A percentile compares a stretch with the other conserved stretches of the same genome.
These are phyloP conservation scores for Laguncularia racemosa DNA, from an alignment of 345 rosid species.

Conservation along the genomic window DNA sequence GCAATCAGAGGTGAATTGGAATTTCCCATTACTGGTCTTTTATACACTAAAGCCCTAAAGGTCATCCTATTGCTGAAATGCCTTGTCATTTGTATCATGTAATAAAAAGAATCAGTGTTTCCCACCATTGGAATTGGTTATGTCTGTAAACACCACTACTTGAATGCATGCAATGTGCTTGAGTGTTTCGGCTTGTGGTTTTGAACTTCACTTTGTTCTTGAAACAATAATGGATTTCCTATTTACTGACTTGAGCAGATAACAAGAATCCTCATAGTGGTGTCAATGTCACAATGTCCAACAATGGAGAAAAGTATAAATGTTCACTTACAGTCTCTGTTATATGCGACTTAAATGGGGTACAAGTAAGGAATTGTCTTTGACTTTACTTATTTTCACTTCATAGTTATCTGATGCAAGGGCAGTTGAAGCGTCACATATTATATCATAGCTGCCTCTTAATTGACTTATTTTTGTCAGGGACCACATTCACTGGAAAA, in stretches of 20 bases:
- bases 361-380: conserved; percentile 45
- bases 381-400: neutral
- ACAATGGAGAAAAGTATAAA: conserved; percentile 21
- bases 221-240: conserved; percentile 14
- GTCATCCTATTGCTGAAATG: neutral
- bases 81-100: neutral
- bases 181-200: neutral
- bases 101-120: too few species aligned
- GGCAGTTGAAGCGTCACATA: neutral
- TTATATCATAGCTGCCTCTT: conserved; percentile 4
- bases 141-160: too few species aligned
- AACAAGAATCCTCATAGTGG: conserved; percentile 66
- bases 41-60: neutral
- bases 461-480: conserved; percentile 32
- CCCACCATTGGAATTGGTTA: too few species aligned
- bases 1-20: conserved; percentile 47
- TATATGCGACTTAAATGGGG: conserved; percentile 55
- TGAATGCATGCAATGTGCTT: too few species aligned
- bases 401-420: too few species aligned
- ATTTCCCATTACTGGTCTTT: neutral
- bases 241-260: conserved; percentile 35
- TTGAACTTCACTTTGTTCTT: conserved; percentile 1
- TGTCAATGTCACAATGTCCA: conserved; percentile 67
- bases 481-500: conserved; percentile 57
- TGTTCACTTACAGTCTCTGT: conserved; percentile 86